These are phyloP conservation scores for Trichoderma gamsii DNA, from an alignment of 495 filamentous ascomycete genomes.

Conservation along the genomic window DNA sequence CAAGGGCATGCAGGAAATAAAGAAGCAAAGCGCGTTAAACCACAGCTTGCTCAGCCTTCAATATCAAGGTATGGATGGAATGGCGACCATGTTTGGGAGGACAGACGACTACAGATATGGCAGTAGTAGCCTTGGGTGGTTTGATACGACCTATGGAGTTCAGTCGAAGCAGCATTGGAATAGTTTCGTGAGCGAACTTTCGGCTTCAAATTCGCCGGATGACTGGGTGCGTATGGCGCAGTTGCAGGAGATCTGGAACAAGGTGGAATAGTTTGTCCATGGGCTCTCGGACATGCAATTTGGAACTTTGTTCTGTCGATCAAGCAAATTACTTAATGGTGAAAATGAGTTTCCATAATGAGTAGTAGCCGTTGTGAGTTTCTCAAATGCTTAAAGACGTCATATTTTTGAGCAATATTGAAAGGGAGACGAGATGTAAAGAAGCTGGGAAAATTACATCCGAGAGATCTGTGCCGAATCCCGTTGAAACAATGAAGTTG, in stretches of 20 bases:
- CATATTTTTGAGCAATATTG: too few species aligned
- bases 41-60: neutral
- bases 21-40: constrained; percentile 14
- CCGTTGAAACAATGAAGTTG: too few species aligned
- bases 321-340: too few species aligned
- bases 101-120: constrained; percentile 15
- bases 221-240: constrained; percentile 8
- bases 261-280: neutral
- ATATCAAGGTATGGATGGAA: constrained; percentile 15
- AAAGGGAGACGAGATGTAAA: too few species aligned
- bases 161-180: neutral
- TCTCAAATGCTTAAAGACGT: too few species aligned
- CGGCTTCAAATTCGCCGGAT: neutral
- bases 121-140: constrained; percentile 16
- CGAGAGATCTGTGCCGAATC: too few species aligned
- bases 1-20: constrained; percentile 19
- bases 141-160: constrained; percentile 4
- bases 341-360: too few species aligned
- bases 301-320: too few species aligned
- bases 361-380: too few species aligned
- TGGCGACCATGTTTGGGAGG: neutral
- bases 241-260: neutral
- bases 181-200: neutral
- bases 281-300: too few species aligned
- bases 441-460: too few species aligned